These are phyloP conservation scores for Sporothrix humicola DNA, from an alignment of 2,329 filamentous ascomycete genomes.

Conservation along the genomic window DNA sequence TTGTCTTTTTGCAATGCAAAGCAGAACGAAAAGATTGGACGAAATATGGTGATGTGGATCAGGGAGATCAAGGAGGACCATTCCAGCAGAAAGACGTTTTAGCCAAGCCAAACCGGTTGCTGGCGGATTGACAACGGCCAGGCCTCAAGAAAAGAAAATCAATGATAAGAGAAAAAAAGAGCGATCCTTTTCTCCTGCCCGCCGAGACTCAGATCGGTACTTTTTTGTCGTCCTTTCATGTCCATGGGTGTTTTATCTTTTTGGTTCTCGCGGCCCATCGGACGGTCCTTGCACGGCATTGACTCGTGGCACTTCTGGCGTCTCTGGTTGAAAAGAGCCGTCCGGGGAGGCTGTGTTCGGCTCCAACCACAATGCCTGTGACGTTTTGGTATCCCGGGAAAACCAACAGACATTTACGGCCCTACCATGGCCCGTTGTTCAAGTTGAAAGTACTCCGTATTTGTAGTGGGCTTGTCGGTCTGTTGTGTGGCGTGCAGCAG, in stretches of 20 bases:
- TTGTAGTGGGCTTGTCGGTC: background rate
- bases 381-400: conserved; percentile 12
- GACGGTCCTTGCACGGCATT: conserved; percentile 24
- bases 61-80: conserved; percentile 27
- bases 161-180: background rate
- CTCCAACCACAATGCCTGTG: background rate
- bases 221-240: background rate
- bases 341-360: conserved; percentile 8
- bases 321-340: conserved; percentile 2
- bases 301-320: background rate
- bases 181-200: background rate
- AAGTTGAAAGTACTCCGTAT: too few species aligned
- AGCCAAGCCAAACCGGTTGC: conserved; percentile 21
- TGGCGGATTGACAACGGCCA: background rate
- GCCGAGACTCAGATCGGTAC: background rate
- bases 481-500: background rate
- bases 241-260: background rate
- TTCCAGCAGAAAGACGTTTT: conserved; percentile 26
- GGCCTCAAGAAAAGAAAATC: background rate
- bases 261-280: background rate
- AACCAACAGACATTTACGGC: conserved; percentile 12
- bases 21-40: conserved; percentile 19
- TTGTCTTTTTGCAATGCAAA: conserved; percentile 10
- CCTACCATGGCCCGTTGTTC: background rate
- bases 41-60: conserved; percentile 23